Conservation (phyloP, 768 basidiomycete species). For the Flagelloscypha sp. region DNA sequence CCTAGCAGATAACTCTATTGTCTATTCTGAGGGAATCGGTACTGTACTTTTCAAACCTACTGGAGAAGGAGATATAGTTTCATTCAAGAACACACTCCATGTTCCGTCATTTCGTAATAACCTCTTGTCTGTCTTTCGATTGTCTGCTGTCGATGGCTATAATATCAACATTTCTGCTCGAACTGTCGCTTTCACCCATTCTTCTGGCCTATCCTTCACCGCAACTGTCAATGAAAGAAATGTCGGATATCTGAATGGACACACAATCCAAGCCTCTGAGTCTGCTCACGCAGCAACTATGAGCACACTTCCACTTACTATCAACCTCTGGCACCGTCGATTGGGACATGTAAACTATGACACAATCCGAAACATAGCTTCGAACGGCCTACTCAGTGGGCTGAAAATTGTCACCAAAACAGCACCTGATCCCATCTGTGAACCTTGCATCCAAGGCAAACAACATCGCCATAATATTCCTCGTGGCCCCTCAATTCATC, state of each 20-base stretch:
- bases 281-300: no score
- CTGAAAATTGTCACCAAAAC: slow-evolving; percentile 13
- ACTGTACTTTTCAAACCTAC: slow-evolving; percentile 16
- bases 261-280: slow-evolving; percentile 5
- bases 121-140: no score
- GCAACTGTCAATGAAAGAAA: slow-evolving; percentile 17
- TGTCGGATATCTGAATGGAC: slow-evolving; percentile 17
- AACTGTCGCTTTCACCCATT: slow-evolving; percentile 4
- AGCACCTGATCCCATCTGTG: slow-evolving; percentile 22
- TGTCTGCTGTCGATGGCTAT: no score
- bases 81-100: slow-evolving; percentile 14
- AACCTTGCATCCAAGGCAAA: slow-evolving; percentile 24
- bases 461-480: slow-evolving; percentile 11
- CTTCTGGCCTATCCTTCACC: slow-evolving; percentile 9
- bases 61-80: slow-evolving; percentile 6
- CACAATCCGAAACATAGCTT: slow-evolving; percentile 9
- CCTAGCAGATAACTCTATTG: slow-evolving; percentile 15
- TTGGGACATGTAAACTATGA: slow-evolving; percentile 19
- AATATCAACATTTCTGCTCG: no score
- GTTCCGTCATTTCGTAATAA: no score
- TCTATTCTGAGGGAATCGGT: slow-evolving; percentile 20
- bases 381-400: slow-evolving; percentile 15
- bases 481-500: slow-evolving; percentile 2
- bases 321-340: slow-evolving; percentile 21
- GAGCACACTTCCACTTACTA: slow-evolving; percentile 17